Conservation (phyloP, 306 rosid genomes). For the Vigna angularis region DNA sequence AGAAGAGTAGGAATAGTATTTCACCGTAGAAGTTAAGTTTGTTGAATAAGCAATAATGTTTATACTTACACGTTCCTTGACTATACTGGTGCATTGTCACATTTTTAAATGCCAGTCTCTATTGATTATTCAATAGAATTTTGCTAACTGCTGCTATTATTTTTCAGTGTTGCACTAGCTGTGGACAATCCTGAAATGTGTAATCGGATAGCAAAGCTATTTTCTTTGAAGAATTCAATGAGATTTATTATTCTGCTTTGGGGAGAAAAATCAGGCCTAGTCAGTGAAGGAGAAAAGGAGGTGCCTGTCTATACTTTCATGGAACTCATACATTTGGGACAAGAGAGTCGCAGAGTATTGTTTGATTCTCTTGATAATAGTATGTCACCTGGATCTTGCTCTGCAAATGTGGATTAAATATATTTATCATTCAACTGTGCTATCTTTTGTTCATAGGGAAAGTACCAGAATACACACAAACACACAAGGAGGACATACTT, state of each 20-base stretch:
- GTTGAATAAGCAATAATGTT: slow-evolving; percentile 10
- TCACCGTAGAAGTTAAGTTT: slow-evolving; percentile 18
- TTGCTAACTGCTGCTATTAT: slow-evolving; percentile 39
- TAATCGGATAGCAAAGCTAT: slow-evolving; percentile 68
- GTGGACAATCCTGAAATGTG: slow-evolving; percentile 87
- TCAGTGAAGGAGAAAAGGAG: slow-evolving; percentile 50
- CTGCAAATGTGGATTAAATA: slow-evolving; percentile 2
- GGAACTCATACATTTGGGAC: slow-evolving; percentile 74
- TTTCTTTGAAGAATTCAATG: slow-evolving; percentile 62
- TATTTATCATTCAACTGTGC: not conserved
- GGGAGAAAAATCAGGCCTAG: slow-evolving; percentile 83
- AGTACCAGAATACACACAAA: not conserved
- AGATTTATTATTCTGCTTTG: slow-evolving; percentile 86
- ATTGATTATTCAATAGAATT: slow-evolving; percentile 27
- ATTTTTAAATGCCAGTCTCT: slow-evolving; percentile 29
- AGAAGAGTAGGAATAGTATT: not conserved
- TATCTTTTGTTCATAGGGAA: not conserved
- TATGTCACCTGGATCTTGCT: slow-evolving; percentile 54
- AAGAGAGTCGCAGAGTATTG: slow-evolving; percentile 60
- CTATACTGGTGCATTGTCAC: slow-evolving; percentile 17
- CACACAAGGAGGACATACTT: not conserved
- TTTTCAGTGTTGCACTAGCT: slow-evolving; percentile 79
- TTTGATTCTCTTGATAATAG: slow-evolving; percentile 59
- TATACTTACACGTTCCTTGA: not conserved
- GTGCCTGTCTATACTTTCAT: slow-evolving; percentile 64